A percentile compares a stretch with the other conserved stretches of the same genome.
phyloP scores from a whole-genome alignment of 2,329 filamentous ascomycete species.

The Ceratocystis ficicola region DNA sequence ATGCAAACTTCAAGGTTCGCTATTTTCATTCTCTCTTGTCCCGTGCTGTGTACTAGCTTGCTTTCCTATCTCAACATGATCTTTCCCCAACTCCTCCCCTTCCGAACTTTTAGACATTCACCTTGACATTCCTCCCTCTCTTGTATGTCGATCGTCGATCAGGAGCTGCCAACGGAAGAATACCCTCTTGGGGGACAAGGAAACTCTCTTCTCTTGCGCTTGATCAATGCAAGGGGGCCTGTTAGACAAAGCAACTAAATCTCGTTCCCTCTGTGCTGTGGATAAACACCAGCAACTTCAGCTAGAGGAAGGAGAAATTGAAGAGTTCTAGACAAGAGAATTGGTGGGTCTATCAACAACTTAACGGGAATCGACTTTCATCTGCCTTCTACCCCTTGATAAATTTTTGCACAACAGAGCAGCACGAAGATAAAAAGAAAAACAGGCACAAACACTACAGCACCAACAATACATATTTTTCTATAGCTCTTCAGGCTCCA shows the following conservation, averaged over 20 bases:
- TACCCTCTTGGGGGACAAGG: not conserved
- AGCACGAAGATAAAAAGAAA: no score
- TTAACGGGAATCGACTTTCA: no score
- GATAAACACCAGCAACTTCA: not conserved
- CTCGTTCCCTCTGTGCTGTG: not conserved
- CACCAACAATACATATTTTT: not conserved
- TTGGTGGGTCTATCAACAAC: no score
- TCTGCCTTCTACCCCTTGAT: no score
- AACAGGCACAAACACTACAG: not conserved
- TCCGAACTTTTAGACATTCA: slow-evolving; percentile 1
- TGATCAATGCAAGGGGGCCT: not conserved
- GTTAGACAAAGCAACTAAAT: not conserved
- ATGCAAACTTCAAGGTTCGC: slow-evolving; percentile 7
- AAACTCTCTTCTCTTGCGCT: not conserved
- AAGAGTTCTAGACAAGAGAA: no score
- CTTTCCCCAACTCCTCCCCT: not conserved
- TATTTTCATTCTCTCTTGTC: not conserved
- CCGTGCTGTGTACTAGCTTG: not conserved
- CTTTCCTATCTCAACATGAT: not conserved
- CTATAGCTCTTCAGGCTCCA: not conserved
- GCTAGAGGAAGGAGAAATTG: not conserved
- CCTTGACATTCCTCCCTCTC: not conserved
- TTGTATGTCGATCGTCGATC: slow-evolving; percentile 8
- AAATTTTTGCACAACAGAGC: no score
- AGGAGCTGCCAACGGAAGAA: slow-evolving; percentile 11